phyloP scores from a whole-genome alignment of 2,329 filamentous ascomycete species.

The Aspergillus japonicus region DNA sequence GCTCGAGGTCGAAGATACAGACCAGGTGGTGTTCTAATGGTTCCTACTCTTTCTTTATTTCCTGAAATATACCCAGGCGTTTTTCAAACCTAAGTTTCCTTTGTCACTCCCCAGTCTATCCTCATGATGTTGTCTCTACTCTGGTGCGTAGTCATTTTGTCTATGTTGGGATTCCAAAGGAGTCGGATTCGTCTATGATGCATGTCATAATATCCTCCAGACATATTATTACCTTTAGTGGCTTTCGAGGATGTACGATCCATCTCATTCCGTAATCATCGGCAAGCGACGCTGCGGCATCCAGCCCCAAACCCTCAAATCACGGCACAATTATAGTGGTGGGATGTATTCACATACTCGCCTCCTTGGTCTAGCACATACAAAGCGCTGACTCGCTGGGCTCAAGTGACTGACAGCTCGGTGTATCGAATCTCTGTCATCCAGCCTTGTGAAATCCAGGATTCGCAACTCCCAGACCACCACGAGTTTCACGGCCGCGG shows the following conservation, averaged over 20 bases:
- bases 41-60: conserved; percentile 23
- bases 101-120: conserved; percentile 8
- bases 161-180: background rate
- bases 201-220: background rate
- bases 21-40: conserved; percentile 32
- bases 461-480: background rate
- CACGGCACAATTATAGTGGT: too few species aligned
- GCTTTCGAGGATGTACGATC: background rate
- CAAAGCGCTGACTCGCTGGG: too few species aligned
- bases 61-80: conserved; percentile 39
- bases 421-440: background rate
- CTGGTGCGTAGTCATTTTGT: background rate
- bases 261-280: background rate
- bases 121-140: conserved; percentile 7
- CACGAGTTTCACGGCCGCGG: background rate
- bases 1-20: conserved; percentile 28
- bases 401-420: too few species aligned
- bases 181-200: background rate
- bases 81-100: conserved; percentile 17
- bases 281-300: background rate
- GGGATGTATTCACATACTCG: too few species aligned
- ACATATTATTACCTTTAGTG: background rate
- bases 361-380: too few species aligned
- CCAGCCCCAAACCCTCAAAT: too few species aligned
- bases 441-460: background rate